phyloP scores from a whole-genome alignment of 2,329 filamentous ascomycete species.

The Cordyceps fumosorosea region DNA sequence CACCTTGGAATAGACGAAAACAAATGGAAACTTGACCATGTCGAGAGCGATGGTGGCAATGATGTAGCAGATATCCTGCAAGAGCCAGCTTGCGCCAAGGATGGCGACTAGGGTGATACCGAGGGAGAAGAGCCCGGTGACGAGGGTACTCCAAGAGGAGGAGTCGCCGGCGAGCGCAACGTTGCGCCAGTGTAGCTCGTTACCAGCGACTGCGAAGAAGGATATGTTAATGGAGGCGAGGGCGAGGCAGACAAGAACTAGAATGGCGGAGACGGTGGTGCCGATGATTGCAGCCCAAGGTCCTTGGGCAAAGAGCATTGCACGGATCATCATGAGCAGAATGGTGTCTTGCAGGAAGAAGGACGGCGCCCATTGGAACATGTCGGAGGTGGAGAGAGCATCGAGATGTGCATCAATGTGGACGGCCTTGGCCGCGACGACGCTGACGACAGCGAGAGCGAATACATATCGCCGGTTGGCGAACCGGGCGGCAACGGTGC shows the following conservation, averaged over 20 bases:
- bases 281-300: background rate
- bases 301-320: conserved; percentile 8
- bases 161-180: conserved; percentile 25
- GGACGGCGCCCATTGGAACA: conserved; percentile 12
- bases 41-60: conserved; percentile 19
- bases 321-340: conserved; percentile 10
- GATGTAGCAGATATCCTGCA: conserved; percentile 21
- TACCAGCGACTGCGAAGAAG: conserved; percentile 24
- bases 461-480: conserved; percentile 13
- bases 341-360: conserved; percentile 14
- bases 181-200: conserved; percentile 31
- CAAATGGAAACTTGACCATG: conserved; percentile 21
- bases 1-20: conserved; percentile 7
- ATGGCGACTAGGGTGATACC: conserved; percentile 16
- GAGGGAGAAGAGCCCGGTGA: conserved; percentile 25
- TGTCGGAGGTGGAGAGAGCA: conserved; percentile 10
- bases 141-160: conserved; percentile 24
- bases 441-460: conserved; percentile 12
- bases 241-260: conserved; percentile 9
- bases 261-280: background rate
- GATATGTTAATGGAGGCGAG: conserved; percentile 21
- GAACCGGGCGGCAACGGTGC: conserved; percentile 8
- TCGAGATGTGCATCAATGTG: conserved; percentile 14
- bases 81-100: conserved; percentile 18
- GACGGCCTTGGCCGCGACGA: conserved; percentile 13